These are phyloP conservation scores for Boletus speciosus DNA, from an alignment of 768 basidiomycete species.

Conservation along the genomic window DNA sequence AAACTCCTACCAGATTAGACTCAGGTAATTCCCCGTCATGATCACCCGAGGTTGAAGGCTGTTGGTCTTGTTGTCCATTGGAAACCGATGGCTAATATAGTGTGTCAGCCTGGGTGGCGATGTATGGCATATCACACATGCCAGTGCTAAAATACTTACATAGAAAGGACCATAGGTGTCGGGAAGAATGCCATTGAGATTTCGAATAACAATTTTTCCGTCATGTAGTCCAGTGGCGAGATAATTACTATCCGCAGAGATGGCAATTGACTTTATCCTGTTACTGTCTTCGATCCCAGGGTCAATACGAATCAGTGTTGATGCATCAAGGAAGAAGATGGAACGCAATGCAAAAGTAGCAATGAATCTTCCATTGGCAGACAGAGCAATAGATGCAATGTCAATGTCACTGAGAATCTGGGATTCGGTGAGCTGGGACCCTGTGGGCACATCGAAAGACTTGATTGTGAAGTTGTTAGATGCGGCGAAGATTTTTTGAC, in stretches of 20 bases:
- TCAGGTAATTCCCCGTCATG: neutral
- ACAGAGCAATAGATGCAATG: neutral
- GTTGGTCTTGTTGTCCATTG: neutral
- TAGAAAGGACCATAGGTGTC: neutral
- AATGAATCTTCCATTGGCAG: neutral
- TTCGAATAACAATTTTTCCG: neutral
- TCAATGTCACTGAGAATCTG: neutral
- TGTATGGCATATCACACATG: neutral
- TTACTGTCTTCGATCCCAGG: neutral
- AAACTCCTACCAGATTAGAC: neutral
- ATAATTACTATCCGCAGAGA: neutral
- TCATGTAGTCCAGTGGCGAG: neutral
- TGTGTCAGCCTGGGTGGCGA: neutral
- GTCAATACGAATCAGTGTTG: rapidly evolving
- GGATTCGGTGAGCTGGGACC: neutral
- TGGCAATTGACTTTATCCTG: neutral
- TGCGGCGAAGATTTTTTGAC: neutral
- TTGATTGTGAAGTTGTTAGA: neutral
- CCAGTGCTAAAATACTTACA: neutral
- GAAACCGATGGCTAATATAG: neutral
- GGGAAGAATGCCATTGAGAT: neutral
- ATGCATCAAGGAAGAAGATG: neutral
- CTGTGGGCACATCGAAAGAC: neutral
- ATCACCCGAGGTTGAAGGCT: neutral
- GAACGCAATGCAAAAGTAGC: neutral